Percentiles rank a stretch among this genome's conserved stretches.
phyloP scores from a whole-genome alignment of 805 yeast genomes.

The Candida ipomoeae region DNA sequence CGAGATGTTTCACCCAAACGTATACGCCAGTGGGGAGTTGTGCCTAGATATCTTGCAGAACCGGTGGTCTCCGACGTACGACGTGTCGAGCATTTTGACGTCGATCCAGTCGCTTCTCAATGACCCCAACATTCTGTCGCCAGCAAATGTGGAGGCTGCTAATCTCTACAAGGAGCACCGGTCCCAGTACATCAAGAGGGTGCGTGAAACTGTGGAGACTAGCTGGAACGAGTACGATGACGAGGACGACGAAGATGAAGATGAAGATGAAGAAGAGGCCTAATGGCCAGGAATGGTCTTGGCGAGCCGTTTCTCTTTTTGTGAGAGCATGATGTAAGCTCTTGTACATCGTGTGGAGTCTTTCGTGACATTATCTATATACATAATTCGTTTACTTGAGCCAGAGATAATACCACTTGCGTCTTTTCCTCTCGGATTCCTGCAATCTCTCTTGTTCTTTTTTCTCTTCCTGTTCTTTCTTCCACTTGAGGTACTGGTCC shows the following conservation, averaged over 20 bases:
- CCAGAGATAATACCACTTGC: conserved; percentile 54
- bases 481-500: conserved; percentile 33
- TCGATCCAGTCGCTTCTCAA: conserved; percentile 87
- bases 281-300: background rate
- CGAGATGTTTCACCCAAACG: conserved; percentile 98
- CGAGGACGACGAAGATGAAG: conserved; percentile 44
- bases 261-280: background rate
- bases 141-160: conserved; percentile 98
- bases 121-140: conserved; percentile 94
- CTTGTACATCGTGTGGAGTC: background rate
- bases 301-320: background rate
- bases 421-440: conserved; percentile 12
- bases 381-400: conserved; percentile 24
- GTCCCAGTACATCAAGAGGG: conserved; percentile 85
- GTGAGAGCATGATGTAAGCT: background rate
- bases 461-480: conserved; percentile 14
- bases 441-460: conserved; percentile 17
- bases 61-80: conserved; percentile 98
- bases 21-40: conserved; percentile 90
- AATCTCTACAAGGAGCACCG: conserved; percentile 92
- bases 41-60: conserved; percentile 95
- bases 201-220: conserved; percentile 89
- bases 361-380: background rate
- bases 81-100: conserved; percentile 91
- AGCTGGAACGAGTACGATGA: conserved; percentile 84